Conservation (phyloP, 257 asterid genomes). For the Capsicum pubescens region DNA sequence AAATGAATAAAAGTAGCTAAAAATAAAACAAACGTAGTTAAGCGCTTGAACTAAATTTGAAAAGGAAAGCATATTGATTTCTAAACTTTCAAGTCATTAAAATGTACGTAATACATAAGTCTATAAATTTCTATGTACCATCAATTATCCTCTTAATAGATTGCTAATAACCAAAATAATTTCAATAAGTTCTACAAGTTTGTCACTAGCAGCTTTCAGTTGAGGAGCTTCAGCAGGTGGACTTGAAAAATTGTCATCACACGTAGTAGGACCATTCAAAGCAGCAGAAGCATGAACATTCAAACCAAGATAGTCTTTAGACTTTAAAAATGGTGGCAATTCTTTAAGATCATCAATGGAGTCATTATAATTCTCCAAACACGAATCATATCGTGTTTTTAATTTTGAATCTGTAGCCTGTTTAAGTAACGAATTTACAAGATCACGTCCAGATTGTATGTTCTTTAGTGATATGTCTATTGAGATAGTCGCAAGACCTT, state of each 20-base stretch:
- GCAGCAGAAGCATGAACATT: constrained; percentile 17
- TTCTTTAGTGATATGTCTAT: neutral
- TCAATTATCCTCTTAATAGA: neutral
- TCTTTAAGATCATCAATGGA: constrained; percentile 25
- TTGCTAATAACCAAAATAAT: neutral
- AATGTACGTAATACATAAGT: too few relatives aligned
- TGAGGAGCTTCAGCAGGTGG: neutral
- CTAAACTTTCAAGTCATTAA: too few relatives aligned
- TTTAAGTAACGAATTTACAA: neutral
- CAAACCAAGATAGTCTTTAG: neutral
- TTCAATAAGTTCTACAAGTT: neutral
- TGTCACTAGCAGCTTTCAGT: constrained; percentile 19
- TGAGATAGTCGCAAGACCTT: constrained; percentile 29
- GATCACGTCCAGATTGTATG: neutral
- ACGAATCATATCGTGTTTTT: constrained; percentile 11
- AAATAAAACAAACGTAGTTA: too few relatives aligned
- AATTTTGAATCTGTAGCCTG: neutral
- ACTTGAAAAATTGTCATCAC: constrained; percentile 7
- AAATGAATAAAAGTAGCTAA: too few relatives aligned
- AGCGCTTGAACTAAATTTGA: too few relatives aligned
- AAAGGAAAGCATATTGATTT: too few relatives aligned
- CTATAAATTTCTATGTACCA: neutral
- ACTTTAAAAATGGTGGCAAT: neutral
- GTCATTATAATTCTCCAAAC: constrained; percentile 36
- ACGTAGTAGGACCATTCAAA: neutral